A percentile compares a stretch with the other conserved stretches of the same genome.
Conservation (phyloP, 345 rosid species). For the Gossypium thurberi region DNA sequence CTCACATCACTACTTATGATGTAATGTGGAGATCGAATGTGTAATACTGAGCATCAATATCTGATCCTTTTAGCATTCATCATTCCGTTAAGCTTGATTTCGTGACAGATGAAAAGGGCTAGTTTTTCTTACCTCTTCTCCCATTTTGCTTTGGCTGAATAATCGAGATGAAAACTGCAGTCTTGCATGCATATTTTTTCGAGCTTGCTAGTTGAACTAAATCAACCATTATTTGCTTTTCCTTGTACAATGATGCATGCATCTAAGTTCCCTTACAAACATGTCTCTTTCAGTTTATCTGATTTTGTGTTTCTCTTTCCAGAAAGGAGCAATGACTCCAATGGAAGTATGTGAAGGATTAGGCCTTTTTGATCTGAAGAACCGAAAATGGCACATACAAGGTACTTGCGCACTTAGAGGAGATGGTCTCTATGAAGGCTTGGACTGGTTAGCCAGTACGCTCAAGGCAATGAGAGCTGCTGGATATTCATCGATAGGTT, state of each 20-base stretch:
- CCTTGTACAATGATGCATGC: not conserved
- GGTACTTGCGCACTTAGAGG: conserved; percentile 95
- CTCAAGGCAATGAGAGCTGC: conserved; percentile 85
- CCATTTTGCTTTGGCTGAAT: not conserved
- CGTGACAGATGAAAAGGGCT: not conserved
- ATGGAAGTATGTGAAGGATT: conserved; percentile 89
- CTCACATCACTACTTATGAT: not conserved
- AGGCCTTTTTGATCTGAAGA: conserved; percentile 85
- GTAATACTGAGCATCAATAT: not conserved
- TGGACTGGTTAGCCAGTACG: conserved; percentile 85
- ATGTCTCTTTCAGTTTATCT: not conserved
- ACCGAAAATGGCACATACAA: conserved; percentile 99
- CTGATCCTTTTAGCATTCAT: not conserved
- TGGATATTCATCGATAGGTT: conserved; percentile 77
- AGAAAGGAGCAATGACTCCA: conserved; percentile 99
- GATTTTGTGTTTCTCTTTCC: conserved; percentile 6
- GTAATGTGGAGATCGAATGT: not conserved
- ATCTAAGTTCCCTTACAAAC: not conserved
- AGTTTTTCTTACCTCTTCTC: not conserved
- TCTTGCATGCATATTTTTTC: not conserved
- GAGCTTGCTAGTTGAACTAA: not conserved
- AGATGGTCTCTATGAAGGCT: conserved; percentile 96
- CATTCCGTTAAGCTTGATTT: not conserved
- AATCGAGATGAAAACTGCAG: not conserved
- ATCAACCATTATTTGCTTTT: not conserved